Evolutionary conservation across 345 rosid species (phyloP).

Genomic region (Populus nigra): DNA sequence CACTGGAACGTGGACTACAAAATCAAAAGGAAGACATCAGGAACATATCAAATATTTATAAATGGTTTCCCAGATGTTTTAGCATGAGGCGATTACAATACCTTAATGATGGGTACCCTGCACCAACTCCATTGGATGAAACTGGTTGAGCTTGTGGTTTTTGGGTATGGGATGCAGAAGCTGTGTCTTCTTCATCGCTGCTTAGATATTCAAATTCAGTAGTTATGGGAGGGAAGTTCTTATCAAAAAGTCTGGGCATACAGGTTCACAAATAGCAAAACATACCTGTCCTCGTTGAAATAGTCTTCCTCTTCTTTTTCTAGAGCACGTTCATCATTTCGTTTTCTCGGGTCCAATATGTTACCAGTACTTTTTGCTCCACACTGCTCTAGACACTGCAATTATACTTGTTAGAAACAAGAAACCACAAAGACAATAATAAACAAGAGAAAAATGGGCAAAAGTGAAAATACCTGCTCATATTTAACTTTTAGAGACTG

Average conservation of each 20-base stretch:
- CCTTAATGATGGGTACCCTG: slow-evolving; percentile 56
- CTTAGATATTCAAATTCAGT: slow-evolving; percentile 24
- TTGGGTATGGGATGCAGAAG: slow-evolving; percentile 62
- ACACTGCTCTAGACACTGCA: slow-evolving; percentile 76
- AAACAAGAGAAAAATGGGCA: slow-evolving; percentile 9
- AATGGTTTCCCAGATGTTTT: not conserved
- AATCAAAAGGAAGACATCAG: not conserved
- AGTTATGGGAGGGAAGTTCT: not conserved
- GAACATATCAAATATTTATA: not conserved
- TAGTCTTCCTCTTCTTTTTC: slow-evolving; percentile 99
- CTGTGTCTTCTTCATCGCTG: slow-evolving; percentile 94
- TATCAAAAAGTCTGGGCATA: not conserved
- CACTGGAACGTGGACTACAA: slow-evolving; percentile 64
- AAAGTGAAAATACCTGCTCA: slow-evolving; percentile 54
- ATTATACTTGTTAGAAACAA: slow-evolving; percentile 22
- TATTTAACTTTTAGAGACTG: slow-evolving; percentile 67
- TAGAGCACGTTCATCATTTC: slow-evolving; percentile 80
- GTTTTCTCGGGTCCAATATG: slow-evolving; percentile 57
- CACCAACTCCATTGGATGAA: slow-evolving; percentile 69
- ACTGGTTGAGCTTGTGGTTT: slow-evolving; percentile 54
- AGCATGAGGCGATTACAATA: slow-evolving; percentile 24
- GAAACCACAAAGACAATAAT: not conserved
- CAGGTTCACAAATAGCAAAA: not conserved
- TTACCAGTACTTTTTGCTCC: slow-evolving; percentile 50
- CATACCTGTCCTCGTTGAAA: slow-evolving; percentile 90